These are phyloP conservation scores for Parachaetomium inaequale DNA, from an alignment of 495 filamentous ascomycete genomes.

Conservation along the genomic window DNA sequence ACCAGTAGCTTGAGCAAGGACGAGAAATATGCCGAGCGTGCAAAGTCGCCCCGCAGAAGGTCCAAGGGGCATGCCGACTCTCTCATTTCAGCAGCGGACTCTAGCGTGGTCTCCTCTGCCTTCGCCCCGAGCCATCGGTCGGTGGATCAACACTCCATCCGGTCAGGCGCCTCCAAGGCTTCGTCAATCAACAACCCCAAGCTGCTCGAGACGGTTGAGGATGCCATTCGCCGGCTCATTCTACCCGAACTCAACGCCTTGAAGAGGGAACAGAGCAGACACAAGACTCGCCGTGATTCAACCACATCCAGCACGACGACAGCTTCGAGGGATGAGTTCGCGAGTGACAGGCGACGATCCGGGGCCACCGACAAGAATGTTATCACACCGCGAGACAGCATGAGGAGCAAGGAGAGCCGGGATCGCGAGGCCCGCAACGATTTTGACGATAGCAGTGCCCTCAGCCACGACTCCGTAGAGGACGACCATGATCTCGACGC, in stretches of 20 bases:
- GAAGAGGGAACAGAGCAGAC: constrained; percentile 78
- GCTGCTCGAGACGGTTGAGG: constrained; percentile 91
- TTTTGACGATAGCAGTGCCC: constrained; percentile 52
- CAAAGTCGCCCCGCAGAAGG: constrained; percentile 57
- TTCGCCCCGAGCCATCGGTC: constrained; percentile 67
- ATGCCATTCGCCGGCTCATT: constrained; percentile 88
- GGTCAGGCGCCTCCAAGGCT: constrained; percentile 67
- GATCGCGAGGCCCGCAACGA: constrained; percentile 56
- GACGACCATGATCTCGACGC: constrained; percentile 38
- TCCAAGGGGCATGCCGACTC: constrained; percentile 62
- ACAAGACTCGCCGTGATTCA: constrained; percentile 55
- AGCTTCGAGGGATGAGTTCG: constrained; percentile 56
- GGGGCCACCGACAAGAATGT: constrained; percentile 28
- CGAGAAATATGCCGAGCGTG: constrained; percentile 42
- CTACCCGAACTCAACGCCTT: constrained; percentile 87
- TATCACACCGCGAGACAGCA: constrained; percentile 36
- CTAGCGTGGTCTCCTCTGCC: constrained; percentile 69
- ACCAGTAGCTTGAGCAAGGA: constrained; percentile 65
- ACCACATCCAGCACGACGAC: constrained; percentile 55
- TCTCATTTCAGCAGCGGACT: constrained; percentile 60
- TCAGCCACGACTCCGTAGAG: constrained; percentile 39
- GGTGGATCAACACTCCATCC: constrained; percentile 69
- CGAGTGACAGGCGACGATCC: constrained; percentile 46
- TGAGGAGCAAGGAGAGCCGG: constrained; percentile 39
- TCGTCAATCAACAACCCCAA: constrained; percentile 94